These are phyloP conservation scores for Baorangia bicolor DNA, from an alignment of 768 basidiomycete genomes.

Conservation along the genomic window DNA sequence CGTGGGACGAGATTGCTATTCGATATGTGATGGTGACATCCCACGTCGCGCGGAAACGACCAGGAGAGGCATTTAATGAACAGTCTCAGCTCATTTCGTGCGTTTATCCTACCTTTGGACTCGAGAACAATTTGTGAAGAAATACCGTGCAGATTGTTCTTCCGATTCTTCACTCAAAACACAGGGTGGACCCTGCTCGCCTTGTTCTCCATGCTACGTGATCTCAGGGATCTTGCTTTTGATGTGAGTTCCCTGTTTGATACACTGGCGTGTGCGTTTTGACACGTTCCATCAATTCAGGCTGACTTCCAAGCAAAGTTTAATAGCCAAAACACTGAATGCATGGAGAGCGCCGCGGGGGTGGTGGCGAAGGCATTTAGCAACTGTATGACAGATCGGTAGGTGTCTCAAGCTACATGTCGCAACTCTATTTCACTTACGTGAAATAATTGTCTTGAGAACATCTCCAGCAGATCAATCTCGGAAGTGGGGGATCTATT, in stretches of 20 bases:
- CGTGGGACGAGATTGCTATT: slow-evolving; percentile 87
- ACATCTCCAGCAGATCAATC: slow-evolving; percentile 70
- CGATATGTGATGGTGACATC: slow-evolving; percentile 77
- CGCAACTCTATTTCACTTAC: background rate
- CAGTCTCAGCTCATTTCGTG: slow-evolving; percentile 75
- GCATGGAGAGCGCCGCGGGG: slow-evolving; percentile 85
- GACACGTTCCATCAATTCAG: slow-evolving; percentile 31
- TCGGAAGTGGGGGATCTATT: slow-evolving; percentile 90
- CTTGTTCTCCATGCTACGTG: slow-evolving; percentile 76
- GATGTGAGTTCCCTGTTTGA: slow-evolving; percentile 51
- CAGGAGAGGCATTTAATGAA: slow-evolving; percentile 76
- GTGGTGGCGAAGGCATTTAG: slow-evolving; percentile 89
- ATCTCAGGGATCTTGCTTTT: slow-evolving; percentile 81
- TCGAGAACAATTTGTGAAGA: background rate
- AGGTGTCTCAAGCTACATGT: slow-evolving; percentile 9
- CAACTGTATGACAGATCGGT: slow-evolving; percentile 84
- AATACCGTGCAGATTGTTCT: slow-evolving; percentile 55
- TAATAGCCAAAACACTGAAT: slow-evolving; percentile 55
- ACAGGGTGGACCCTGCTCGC: slow-evolving; percentile 86
- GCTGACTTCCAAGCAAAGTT: slow-evolving; percentile 62
- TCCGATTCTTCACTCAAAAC: slow-evolving; percentile 76
- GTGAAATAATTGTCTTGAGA: slow-evolving; percentile 32
- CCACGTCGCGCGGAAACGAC: slow-evolving; percentile 64
- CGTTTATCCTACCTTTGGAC: slow-evolving; percentile 32
- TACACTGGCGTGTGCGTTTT: background rate